Evolutionary conservation across 2,329 filamentous ascomycete genomes (phyloP).

Genomic region (Fusarium austroafricanum): DNA sequence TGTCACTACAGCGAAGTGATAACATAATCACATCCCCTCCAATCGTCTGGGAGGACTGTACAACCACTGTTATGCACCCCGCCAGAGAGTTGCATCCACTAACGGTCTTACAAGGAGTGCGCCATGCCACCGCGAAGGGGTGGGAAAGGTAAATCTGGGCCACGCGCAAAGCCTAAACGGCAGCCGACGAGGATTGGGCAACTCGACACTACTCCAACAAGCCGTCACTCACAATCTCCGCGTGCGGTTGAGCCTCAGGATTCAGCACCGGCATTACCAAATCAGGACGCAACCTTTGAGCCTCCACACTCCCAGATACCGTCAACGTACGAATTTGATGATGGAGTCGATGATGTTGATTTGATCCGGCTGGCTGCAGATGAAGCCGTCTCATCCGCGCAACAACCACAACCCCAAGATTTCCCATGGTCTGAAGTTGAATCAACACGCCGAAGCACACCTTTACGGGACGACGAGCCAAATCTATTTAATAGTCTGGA

Average conservation of each 20-base stretch:
- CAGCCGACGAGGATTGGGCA: slow-evolving; percentile 43
- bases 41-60: slow-evolving; percentile 2
- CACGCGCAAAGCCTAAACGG: slow-evolving; percentile 24
- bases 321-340: slow-evolving; percentile 33
- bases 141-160: slow-evolving; percentile 30
- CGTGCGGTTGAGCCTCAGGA: not conserved
- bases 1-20: not conserved
- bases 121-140: slow-evolving; percentile 35
- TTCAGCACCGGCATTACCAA: not conserved
- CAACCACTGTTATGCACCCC: not conserved
- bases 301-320: not conserved
- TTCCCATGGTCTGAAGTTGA: slow-evolving; percentile 49
- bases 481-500: slow-evolving; percentile 43
- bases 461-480: slow-evolving; percentile 28
- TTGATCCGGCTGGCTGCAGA: slow-evolving; percentile 29
- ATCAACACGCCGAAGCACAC: slow-evolving; percentile 48
- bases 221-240: slow-evolving; percentile 39
- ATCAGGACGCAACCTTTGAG: not conserved
- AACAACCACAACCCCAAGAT: not conserved
- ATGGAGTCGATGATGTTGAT: slow-evolving; percentile 43
- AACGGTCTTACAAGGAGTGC: not conserved
- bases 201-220: slow-evolving; percentile 51
- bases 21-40: not conserved
- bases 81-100: slow-evolving; percentile 5
- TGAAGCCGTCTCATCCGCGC: not conserved